A percentile compares a stretch with the other conserved stretches of the same genome.
phyloP scores from a whole-genome alignment of 2,329 filamentous ascomycete genomes.

The Dothidotthia symphoricarpi region DNA sequence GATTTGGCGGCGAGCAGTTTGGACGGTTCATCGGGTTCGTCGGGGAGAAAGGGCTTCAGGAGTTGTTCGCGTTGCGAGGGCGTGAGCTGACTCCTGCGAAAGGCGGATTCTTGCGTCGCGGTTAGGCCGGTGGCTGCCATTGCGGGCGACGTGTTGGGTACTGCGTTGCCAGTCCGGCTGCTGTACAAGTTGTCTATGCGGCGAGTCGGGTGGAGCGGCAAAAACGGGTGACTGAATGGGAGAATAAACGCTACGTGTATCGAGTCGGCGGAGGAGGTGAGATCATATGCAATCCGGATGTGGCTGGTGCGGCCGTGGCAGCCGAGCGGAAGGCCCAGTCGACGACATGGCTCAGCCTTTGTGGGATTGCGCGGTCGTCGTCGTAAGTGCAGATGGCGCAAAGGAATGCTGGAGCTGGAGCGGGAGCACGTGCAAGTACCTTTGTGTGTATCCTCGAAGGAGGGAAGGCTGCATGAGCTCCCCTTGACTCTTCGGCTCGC shows the following conservation, averaged over 20 bases:
- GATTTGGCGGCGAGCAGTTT: conserved; percentile 5
- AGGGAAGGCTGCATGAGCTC: conserved; percentile 13
- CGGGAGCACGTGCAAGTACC: no score
- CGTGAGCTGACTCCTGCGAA: conserved; percentile 42
- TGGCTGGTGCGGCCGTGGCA: conserved; percentile 27
- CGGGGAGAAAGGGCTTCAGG: conserved; percentile 54
- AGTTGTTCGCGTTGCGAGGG: conserved; percentile 52
- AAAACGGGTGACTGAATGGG: background rate
- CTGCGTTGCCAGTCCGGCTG: conserved; percentile 6
- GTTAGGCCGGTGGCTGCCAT: conserved; percentile 38
- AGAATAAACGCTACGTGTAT: conserved; percentile 5
- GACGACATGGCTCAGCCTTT: conserved; percentile 35
- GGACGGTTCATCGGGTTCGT: conserved; percentile 33
- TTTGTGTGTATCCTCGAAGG: background rate
- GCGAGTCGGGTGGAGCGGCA: conserved; percentile 4
- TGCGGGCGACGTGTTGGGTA: conserved; percentile 12
- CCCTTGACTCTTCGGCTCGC: conserved; percentile 10
- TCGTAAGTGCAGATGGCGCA: conserved; percentile 21
- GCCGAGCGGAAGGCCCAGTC: conserved; percentile 23
- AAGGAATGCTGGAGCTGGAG: conserved; percentile 2
- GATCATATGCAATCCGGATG: conserved; percentile 22
- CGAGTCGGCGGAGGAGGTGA: conserved; percentile 12
- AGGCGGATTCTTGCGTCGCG: conserved; percentile 31
- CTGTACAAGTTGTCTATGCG: background rate
- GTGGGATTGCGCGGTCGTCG: conserved; percentile 30